Evolutionary conservation across 805 yeast genomes (phyloP).

Genomic region (Kregervanrija fluxuum): DNA sequence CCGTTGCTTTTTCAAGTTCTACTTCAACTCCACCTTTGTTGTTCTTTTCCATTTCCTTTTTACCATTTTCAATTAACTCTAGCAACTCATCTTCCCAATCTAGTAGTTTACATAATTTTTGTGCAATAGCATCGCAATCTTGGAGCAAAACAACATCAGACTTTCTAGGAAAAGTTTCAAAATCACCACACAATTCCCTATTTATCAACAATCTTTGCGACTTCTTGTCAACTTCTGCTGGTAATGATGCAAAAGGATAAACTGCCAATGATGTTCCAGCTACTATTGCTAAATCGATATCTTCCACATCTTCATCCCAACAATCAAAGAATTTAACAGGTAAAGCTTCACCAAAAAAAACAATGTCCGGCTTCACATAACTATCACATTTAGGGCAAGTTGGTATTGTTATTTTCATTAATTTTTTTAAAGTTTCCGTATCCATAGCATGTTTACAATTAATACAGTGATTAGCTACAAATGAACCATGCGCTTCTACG

Average conservation of each 20-base stretch:
- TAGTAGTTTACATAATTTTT: conserved; percentile 39
- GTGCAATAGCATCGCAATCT: conserved; percentile 62
- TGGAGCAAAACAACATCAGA: conserved; percentile 55
- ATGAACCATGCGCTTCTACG: conserved; percentile 94
- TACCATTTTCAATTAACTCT: conserved; percentile 28
- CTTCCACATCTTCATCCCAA: conserved; percentile 53
- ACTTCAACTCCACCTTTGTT: background rate
- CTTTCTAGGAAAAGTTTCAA: conserved; percentile 42
- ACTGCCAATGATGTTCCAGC: conserved; percentile 93
- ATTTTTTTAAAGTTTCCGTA: conserved; percentile 34
- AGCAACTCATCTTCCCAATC: conserved; percentile 62
- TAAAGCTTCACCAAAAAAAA: conserved; percentile 85
- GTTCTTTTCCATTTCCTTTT: conserved; percentile 9
- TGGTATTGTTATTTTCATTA: conserved; percentile 34
- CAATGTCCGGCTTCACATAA: conserved; percentile 86
- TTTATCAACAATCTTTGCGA: conserved; percentile 63
- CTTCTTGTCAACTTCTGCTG: conserved; percentile 47
- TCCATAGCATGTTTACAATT: conserved; percentile 57
- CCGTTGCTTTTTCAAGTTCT: background rate
- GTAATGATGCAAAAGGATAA: conserved; percentile 82
- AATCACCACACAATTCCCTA: conserved; percentile 72
- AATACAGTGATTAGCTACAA: conserved; percentile 78
- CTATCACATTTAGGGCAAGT: conserved; percentile 63
- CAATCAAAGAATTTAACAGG: conserved; percentile 62
- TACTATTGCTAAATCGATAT: conserved; percentile 65